Evolutionary conservation across 2,329 filamentous ascomycete genomes (phyloP).

Genomic region (Arthroderma sp.): DNA sequence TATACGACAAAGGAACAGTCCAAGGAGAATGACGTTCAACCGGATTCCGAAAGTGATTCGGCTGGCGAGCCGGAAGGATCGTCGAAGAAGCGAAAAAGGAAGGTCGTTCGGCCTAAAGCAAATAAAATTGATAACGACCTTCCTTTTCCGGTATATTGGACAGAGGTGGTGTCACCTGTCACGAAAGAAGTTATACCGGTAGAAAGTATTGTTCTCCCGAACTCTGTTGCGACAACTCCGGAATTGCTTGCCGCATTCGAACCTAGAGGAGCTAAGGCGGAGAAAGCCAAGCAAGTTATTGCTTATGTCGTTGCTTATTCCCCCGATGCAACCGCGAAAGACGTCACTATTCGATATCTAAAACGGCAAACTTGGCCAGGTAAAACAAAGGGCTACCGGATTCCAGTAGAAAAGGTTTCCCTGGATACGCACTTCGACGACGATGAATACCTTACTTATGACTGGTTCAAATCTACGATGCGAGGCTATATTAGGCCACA

Average conservation of each 20-base stretch:
- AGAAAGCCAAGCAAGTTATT: conserved; percentile 77
- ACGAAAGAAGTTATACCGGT: conserved; percentile 68
- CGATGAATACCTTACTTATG: conserved; percentile 60
- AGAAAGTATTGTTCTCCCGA: conserved; percentile 56
- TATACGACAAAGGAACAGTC: conserved; percentile 37
- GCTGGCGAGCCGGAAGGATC: conserved; percentile 15
- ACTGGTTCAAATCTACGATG: conserved; percentile 82
- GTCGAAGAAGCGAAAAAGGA: conserved; percentile 24
- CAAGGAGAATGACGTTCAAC: conserved; percentile 4
- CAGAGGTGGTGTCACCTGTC: conserved; percentile 70
- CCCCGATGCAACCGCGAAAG: conserved; percentile 76
- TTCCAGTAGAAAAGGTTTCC: conserved; percentile 66
- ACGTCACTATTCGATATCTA: conserved; percentile 84
- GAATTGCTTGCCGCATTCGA: conserved; percentile 65
- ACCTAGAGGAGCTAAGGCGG: conserved; percentile 67
- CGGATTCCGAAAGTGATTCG: conserved; percentile 6
- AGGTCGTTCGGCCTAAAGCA: conserved; percentile 12
- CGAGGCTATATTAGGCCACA: conserved; percentile 51
- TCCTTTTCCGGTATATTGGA: conserved; percentile 82
- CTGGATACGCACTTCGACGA: conserved; percentile 67
- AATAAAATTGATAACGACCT: conserved; percentile 57
- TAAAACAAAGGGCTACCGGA: conserved; percentile 72
- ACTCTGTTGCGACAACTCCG: conserved; percentile 54
- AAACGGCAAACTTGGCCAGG: conserved; percentile 71
- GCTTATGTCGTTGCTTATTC: conserved; percentile 79